These are phyloP conservation scores for Spathaspora sp. DNA, from an alignment of 1,139 yeast species.

Conservation along the genomic window DNA sequence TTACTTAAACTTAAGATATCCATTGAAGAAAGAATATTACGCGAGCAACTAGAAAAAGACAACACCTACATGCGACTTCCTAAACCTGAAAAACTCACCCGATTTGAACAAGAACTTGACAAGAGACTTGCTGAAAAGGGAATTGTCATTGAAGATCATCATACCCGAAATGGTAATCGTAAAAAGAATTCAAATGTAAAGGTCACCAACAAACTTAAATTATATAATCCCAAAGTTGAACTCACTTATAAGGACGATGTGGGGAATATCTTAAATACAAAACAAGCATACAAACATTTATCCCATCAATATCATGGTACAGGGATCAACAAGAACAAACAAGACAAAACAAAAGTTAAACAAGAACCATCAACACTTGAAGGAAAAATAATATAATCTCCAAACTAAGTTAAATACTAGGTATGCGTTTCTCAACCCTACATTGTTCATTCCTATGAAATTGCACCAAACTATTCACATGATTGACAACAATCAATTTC, in stretches of 20 bases:
- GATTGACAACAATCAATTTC: too few species aligned
- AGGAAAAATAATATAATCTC: background rate
- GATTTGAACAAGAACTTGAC: constrained; percentile 31
- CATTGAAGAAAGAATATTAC: constrained; percentile 39
- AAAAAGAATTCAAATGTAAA: constrained; percentile 1
- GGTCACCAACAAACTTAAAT: constrained; percentile 14
- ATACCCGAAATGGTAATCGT: background rate
- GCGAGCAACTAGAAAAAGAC: constrained; percentile 39
- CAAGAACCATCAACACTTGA: background rate
- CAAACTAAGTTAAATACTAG: too few species aligned
- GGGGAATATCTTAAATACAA: constrained; percentile 64
- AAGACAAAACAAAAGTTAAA: constrained; percentile 3
- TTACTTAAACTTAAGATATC: constrained; percentile 31
- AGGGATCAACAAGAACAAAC: constrained; percentile 16
- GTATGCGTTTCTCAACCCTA: too few species aligned
- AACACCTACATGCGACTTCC: constrained; percentile 29
- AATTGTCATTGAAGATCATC: constrained; percentile 14
- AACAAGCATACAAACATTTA: constrained; percentile 81
- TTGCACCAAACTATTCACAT: too few species aligned
- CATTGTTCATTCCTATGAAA: too few species aligned
- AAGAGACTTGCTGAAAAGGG: constrained; percentile 28
- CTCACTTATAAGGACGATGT: constrained; percentile 68
- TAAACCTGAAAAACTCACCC: constrained; percentile 27
- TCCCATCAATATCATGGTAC: constrained; percentile 87
- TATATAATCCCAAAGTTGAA: constrained; percentile 65